Conservation (phyloP, 2,329 filamentous ascomycete species). For the Cladosporium oxysporum region DNA sequence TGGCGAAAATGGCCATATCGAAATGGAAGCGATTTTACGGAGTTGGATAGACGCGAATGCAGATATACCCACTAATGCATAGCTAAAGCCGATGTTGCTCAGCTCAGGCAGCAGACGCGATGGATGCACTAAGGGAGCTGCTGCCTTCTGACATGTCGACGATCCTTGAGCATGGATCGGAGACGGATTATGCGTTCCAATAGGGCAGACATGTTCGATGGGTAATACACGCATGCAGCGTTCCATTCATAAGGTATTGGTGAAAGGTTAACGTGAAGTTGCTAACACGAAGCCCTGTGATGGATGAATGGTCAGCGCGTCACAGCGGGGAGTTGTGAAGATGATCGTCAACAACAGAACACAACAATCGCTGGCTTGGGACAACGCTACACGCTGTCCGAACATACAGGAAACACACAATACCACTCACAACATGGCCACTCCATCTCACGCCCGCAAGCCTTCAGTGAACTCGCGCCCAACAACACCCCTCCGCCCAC, state of each 20-base stretch:
- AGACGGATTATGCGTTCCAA: background rate
- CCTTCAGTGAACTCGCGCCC: conserved; percentile 62
- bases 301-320: background rate
- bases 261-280: background rate
- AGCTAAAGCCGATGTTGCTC: background rate
- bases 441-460: conserved; percentile 10
- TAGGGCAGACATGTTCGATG: background rate
- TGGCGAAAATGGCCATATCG: background rate
- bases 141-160: background rate
- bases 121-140: conserved; percentile 5
- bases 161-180: background rate
- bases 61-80: background rate
- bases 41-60: background rate
- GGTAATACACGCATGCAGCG: background rate
- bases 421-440: conserved; percentile 27
- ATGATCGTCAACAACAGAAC: conserved; percentile 5
- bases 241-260: background rate
- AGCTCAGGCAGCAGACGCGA: conserved; percentile 1
- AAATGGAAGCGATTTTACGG: background rate
- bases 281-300: background rate
- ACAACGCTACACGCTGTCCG: too few relatives aligned
- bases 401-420: background rate
- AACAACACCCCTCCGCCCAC: conserved; percentile 87
- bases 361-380: background rate
- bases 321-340: background rate